phyloP scores from a whole-genome alignment of 345 rosid genomes.

The Bruguiera gymnorhiza region DNA sequence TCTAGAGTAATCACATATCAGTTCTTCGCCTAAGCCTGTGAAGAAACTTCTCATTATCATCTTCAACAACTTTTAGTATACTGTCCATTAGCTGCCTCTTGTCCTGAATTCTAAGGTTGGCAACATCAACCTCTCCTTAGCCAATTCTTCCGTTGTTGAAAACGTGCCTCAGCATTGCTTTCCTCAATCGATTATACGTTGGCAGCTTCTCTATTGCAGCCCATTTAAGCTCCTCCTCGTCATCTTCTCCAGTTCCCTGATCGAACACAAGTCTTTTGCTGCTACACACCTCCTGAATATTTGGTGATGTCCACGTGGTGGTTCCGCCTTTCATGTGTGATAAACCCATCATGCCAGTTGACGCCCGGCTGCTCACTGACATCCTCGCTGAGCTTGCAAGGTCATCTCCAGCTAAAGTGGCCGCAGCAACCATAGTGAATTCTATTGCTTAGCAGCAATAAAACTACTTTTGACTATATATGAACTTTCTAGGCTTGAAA shows the following conservation, averaged over 20 bases:
- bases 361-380: no score
- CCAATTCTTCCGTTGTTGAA: slow-evolving; percentile 35
- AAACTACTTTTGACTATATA: no score
- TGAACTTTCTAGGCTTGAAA: no score
- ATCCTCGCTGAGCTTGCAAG: no score
- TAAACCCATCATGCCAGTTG: no score
- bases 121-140: slow-evolving; percentile 45
- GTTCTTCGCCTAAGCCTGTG: slow-evolving; percentile 43
- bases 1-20: slow-evolving; percentile 36
- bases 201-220: slow-evolving; percentile 64
- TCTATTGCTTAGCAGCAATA: no score
- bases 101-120: slow-evolving; percentile 32
- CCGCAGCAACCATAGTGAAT: no score
- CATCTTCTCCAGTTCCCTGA: slow-evolving; percentile 13
- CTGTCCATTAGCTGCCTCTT: slow-evolving; percentile 44
- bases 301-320: no score
- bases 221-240: slow-evolving; percentile 56
- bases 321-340: no score
- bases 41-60: slow-evolving; percentile 54
- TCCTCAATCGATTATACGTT: slow-evolving; percentile 46
- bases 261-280: not conserved
- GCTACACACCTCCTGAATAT: not conserved
- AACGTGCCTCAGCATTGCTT: slow-evolving; percentile 36
- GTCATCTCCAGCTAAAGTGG: no score
- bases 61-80: slow-evolving; percentile 48